phyloP scores from a whole-genome alignment of 129 eudicot species.

The Flaveria trinervia region DNA sequence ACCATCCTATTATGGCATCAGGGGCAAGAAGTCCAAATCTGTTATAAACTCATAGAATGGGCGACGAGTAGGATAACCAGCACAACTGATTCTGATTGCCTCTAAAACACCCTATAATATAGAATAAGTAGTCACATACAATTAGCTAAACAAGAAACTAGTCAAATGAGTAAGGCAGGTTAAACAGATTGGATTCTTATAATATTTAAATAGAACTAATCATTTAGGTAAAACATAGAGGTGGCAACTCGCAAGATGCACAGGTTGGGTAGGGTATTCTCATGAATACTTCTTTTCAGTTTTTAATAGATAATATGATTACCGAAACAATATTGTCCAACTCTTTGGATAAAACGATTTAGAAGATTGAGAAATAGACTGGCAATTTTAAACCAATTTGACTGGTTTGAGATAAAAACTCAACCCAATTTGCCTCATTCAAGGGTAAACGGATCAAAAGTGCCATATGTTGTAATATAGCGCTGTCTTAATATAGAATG shows the following conservation, averaged over 20 bases:
- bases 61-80: slow-evolving; percentile 99
- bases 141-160: slow-evolving; percentile 1
- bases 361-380: background rate
- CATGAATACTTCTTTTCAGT: background rate
- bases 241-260: background rate
- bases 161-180: background rate
- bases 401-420: background rate
- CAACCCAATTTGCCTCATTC: background rate
- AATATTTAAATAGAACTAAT: background rate
- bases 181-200: background rate
- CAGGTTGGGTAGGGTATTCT: background rate
- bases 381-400: background rate
- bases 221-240: background rate
- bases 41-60: slow-evolving; percentile 90
- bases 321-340: background rate
- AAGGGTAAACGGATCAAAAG: background rate
- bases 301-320: background rate
- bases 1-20: slow-evolving; percentile 72
- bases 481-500: background rate
- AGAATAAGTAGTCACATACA: slow-evolving; percentile 5
- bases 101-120: slow-evolving; percentile 85
- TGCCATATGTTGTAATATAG: background rate
- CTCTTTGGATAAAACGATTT: background rate
- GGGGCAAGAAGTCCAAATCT: slow-evolving; percentile 98
- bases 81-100: slow-evolving; percentile 99